Evolutionary conservation across 2,329 filamentous ascomycete genomes (phyloP).

Genomic region (Stachybotrys chlorohalonatus): DNA sequence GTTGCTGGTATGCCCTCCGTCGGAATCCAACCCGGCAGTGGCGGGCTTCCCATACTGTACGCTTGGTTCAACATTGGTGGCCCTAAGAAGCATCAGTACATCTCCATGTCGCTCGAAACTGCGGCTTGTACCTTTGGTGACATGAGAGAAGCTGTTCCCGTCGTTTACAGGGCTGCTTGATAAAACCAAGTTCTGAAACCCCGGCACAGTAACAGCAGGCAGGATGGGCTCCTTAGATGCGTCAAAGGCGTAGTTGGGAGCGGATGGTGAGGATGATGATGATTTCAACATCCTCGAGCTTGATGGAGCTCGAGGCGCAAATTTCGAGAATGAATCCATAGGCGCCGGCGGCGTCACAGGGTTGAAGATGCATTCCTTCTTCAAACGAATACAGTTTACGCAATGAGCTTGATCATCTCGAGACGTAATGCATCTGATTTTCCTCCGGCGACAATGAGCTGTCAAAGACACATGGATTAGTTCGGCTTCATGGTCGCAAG

Average conservation of each 20-base stretch:
- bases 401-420: constrained; percentile 72
- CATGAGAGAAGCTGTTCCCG: too few relatives aligned
- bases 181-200: constrained; percentile 15
- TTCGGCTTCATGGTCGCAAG: background rate
- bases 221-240: constrained; percentile 25
- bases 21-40: background rate
- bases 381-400: constrained; percentile 85
- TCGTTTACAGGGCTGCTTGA: constrained; percentile 10
- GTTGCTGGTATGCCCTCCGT: background rate
- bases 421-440: constrained; percentile 82
- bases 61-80: background rate
- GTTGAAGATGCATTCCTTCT: constrained; percentile 89
- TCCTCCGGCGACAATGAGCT: constrained; percentile 89
- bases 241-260: constrained; percentile 12
- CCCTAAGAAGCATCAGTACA: too few relatives aligned
- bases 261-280: constrained; percentile 39
- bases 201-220: constrained; percentile 29
- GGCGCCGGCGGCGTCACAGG: constrained; percentile 72
- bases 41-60: background rate
- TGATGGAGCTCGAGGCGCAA: constrained; percentile 25
- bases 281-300: constrained; percentile 27
- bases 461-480: constrained; percentile 2
- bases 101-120: background rate
- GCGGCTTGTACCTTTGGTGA: background rate
- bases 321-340: constrained; percentile 33